Evolutionary conservation across 257 asterid species (phyloP).

Genomic region (Eustoma russellianum): DNA sequence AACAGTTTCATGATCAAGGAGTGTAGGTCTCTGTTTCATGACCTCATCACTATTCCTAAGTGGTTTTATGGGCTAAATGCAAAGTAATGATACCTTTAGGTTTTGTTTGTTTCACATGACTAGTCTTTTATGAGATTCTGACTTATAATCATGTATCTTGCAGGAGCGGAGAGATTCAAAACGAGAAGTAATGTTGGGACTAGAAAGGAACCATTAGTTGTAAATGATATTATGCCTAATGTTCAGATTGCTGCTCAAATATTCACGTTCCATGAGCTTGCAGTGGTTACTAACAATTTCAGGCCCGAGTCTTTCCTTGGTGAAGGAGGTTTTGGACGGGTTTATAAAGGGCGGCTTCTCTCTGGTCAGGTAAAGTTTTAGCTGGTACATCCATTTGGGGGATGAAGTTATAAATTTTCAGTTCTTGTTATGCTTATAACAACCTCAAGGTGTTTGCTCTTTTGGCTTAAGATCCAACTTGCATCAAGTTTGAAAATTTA

Average conservation of each 20-base stretch:
- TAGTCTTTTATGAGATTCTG: conserved; percentile 6
- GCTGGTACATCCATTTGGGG: not conserved
- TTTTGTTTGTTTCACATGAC: not conserved
- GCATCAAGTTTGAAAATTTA: not conserved
- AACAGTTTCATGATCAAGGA: not conserved
- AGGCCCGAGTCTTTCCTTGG: conserved; percentile 84
- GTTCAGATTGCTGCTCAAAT: conserved; percentile 89
- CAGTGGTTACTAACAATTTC: conserved; percentile 79
- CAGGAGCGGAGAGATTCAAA: conserved; percentile 78
- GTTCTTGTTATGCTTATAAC: not conserved
- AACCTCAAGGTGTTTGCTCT: not conserved
- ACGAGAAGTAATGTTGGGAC: conserved; percentile 45
- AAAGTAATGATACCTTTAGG: not conserved
- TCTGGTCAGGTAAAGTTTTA: conserved; percentile 62
- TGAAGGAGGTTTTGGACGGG: conserved; percentile 97
- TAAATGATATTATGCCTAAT: conserved; percentile 46
- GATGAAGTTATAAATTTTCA: not conserved
- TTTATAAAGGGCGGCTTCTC: conserved; percentile 67
- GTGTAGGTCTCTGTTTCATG: no score
- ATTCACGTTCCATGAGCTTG: conserved; percentile 94
- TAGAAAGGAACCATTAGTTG: conserved; percentile 46
- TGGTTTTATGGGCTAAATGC: not conserved
- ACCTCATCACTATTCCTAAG: no score
- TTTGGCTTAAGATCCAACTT: not conserved
- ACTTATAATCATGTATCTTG: conserved; percentile 14